Evolutionary conservation across 768 basidiomycete species (phyloP).

Genomic region (Butyriboletus loyo): DNA sequence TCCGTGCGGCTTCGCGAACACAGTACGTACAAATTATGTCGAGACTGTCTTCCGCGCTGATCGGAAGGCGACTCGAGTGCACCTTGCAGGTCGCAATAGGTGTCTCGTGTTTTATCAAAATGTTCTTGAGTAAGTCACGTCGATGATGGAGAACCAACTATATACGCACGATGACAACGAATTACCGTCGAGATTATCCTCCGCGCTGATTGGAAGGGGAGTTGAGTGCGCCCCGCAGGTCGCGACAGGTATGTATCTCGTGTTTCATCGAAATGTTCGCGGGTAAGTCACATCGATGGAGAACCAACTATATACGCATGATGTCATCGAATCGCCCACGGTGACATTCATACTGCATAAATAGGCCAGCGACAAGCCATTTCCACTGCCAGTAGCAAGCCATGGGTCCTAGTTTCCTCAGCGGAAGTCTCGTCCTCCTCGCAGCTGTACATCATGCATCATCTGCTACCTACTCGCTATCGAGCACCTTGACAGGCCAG

Average conservation of each 20-base stretch:
- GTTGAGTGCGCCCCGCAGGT: background rate
- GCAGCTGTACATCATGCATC: conserved; percentile 6
- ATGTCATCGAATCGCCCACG: background rate
- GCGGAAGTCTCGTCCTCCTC: conserved; percentile 7
- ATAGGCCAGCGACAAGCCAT: background rate
- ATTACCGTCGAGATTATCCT: background rate
- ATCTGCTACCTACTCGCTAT: conserved; percentile 44
- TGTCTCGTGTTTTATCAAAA: background rate
- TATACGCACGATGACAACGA: background rate
- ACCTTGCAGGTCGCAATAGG: background rate
- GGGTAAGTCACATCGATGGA: background rate
- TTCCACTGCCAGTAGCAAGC: background rate
- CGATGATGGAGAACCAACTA: background rate
- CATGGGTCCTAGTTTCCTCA: background rate
- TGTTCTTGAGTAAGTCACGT: background rate
- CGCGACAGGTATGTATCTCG: background rate
- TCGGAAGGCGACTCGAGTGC: background rate
- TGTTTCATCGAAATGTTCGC: background rate
- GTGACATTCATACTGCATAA: background rate
- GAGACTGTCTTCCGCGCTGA: background rate
- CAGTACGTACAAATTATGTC: no score
- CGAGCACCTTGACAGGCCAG: conserved; percentile 46
- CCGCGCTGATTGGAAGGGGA: background rate
- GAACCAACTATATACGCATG: background rate
- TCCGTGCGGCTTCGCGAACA: background rate